phyloP scores from a whole-genome alignment of 805 yeast species.

The Ogataea kodamae region DNA sequence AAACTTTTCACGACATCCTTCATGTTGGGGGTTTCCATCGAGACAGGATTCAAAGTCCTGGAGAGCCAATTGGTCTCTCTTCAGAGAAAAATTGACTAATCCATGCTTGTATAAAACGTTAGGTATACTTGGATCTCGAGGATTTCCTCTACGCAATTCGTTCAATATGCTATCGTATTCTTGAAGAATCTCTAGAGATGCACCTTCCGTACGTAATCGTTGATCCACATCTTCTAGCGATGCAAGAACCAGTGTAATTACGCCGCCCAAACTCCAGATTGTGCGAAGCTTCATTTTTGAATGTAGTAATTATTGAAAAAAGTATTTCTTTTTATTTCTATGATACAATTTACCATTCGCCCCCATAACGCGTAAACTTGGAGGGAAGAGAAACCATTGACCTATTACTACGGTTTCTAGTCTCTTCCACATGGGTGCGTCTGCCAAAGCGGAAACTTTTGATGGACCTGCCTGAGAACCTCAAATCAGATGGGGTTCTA shows the following conservation, averaged over 20 bases:
- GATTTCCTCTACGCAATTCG: slow-evolving; percentile 15
- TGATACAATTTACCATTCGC: slow-evolving; percentile 24
- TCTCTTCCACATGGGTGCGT: slow-evolving; percentile 13
- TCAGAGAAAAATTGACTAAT: slow-evolving; percentile 53
- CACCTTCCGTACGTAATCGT: slow-evolving; percentile 24
- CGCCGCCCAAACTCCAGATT: slow-evolving; percentile 1
- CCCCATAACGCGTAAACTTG: slow-evolving; percentile 32
- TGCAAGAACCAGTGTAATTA: slow-evolving; percentile 1
- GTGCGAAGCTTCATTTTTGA: slow-evolving; percentile 3
- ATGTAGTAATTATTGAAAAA: not conserved
- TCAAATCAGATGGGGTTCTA: slow-evolving; percentile 12
- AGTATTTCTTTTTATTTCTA: slow-evolving; percentile 6
- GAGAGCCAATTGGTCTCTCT: slow-evolving; percentile 51
- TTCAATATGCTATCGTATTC: slow-evolving; percentile 28
- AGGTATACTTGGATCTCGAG: slow-evolving; percentile 27
- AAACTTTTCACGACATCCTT: slow-evolving; percentile 48
- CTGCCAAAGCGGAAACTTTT: slow-evolving; percentile 31
- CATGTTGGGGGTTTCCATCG: slow-evolving; percentile 29
- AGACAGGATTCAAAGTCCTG: slow-evolving; percentile 49
- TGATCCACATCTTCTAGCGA: slow-evolving; percentile 14
- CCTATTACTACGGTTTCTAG: slow-evolving; percentile 23
- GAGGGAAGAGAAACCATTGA: slow-evolving; percentile 32
- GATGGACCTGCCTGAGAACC: slow-evolving; percentile 22
- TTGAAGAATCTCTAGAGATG: slow-evolving; percentile 29
- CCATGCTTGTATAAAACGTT: slow-evolving; percentile 59